A percentile compares a stretch with the other conserved stretches of the same genome.
These are phyloP conservation scores for Barbatosphaeria neglecta DNA, from an alignment of 495 filamentous ascomycete species.

Conservation along the genomic window DNA sequence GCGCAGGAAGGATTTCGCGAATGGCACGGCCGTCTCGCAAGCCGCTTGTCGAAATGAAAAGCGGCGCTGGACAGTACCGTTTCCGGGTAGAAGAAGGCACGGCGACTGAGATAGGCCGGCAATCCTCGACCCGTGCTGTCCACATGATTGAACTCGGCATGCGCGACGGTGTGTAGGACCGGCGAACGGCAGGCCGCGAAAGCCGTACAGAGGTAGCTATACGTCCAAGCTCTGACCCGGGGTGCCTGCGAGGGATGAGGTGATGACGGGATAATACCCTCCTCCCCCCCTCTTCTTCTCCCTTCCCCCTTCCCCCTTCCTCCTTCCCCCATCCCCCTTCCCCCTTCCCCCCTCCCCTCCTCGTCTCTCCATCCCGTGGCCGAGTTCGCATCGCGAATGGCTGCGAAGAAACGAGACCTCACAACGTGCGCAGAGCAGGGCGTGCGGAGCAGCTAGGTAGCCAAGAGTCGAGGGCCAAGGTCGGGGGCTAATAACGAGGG, in stretches of 20 bases:
- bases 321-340: no score
- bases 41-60: neutral
- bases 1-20: neutral
- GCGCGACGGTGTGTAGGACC: neutral
- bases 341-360: neutral
- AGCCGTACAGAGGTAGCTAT: neutral
- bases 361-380: no score
- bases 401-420: neutral
- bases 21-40: neutral
- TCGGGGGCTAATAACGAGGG: neutral
- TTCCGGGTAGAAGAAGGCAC: neutral
- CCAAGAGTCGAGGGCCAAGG: no score
- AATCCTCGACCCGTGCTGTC: neutral
- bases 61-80: neutral
- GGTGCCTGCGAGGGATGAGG: neutral
- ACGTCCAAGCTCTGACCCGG: no score
- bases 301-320: neutral
- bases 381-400: neutral
- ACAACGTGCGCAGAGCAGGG: neutral
- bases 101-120: conserved; percentile 1
- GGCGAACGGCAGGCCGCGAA: neutral
- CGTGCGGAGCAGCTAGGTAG: conserved; percentile 1
- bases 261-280: neutral
- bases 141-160: neutral
- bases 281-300: no score